A percentile compares a stretch with the other conserved stretches of the same genome.
Evolutionary conservation across 148 eudicot species (phyloP).

Genomic region (Suaeda aralocaspica): DNA sequence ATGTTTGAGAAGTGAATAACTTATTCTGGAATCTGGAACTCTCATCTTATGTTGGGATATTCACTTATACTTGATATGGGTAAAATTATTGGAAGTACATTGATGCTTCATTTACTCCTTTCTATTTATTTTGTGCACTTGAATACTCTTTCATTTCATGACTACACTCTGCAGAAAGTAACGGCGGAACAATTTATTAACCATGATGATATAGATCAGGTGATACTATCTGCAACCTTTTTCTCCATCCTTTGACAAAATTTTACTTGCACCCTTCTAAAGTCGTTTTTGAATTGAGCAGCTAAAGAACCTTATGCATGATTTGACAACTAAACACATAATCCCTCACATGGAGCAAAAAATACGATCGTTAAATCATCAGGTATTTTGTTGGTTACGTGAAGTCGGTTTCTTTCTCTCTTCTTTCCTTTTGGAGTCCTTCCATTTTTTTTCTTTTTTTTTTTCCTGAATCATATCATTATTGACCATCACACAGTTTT

Average conservation of each 20-base stretch:
- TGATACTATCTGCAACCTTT: conserved; percentile 20
- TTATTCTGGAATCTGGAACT: conserved; percentile 7
- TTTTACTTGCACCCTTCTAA: not conserved
- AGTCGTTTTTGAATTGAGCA: conserved; percentile 34
- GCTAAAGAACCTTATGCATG: conserved; percentile 70
- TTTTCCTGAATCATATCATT: conserved; percentile 1
- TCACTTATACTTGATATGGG: not conserved
- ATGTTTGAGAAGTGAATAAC: not conserved
- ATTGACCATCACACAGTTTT: not conserved
- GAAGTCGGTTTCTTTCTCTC: conserved; percentile 6
- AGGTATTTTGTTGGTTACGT: conserved; percentile 41
- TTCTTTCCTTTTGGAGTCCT: no score
- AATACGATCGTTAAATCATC: conserved; percentile 81
- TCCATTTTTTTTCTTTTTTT: not conserved
- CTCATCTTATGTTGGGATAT: not conserved
- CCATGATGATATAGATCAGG: conserved; percentile 75
- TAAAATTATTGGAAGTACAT: not conserved
- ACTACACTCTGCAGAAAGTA: conserved; percentile 42
- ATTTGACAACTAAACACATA: conserved; percentile 70
- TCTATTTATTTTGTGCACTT: not conserved
- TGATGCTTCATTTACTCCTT: not conserved
- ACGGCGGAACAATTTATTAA: conserved; percentile 44
- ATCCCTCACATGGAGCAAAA: conserved; percentile 97
- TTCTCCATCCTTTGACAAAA: not conserved
- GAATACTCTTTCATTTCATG: not conserved